Base-by-base conservation (phyloP, 1,284 basidiomycete genomes). In the Cryptococcus sp. region DNA sequence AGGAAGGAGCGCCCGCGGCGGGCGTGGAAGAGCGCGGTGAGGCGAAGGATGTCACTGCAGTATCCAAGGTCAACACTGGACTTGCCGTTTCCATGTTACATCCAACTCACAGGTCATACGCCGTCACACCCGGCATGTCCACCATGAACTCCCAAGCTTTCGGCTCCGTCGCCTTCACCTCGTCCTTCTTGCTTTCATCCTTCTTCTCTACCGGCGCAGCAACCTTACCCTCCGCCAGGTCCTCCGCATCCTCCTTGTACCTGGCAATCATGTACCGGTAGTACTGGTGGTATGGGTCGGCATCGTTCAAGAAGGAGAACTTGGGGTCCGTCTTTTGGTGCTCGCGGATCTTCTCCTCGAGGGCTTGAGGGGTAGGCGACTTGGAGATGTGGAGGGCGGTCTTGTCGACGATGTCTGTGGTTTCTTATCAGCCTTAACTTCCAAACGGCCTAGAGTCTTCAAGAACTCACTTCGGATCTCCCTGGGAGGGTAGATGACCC, bases 211-310 rank as follows among this genome's bases (percentile, higher is more conserved):
- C 63, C 8, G 61, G 57, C 40, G 58, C 61, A 21, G 60, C 57
- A 4, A 39, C 57, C 5, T 64, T 55, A 11, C 68, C 68, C 49
- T 66, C 64, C 7, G 74, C 74, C 42, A 84, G 84, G 53, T 89
- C 88, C 23, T 86, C 82, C 15, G 84, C 76, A 72, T 91, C 91
- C 63, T 80, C 80, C 35, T 65, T 60, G 37, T 69, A 89, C 88
- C 49, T 85, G 82, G 59, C 84, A 78, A 93, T 85, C 72, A 88
- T 86, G 80, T 93, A 86, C 71, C 88, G 85, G 76, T 98, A 98
- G 80, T 98, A 97, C 62, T 89, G 88, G 85, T 97, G 89, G 80
- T 95, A 98, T 66, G 94, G 91, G 81, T 98, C 94, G 56, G 86
- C 85, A 50, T 77, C 72, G 79, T 93, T 92, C 76, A 98, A 83